Conservation (phyloP, 75 land plant genomes). For the Pinus albicaulis region DNA sequence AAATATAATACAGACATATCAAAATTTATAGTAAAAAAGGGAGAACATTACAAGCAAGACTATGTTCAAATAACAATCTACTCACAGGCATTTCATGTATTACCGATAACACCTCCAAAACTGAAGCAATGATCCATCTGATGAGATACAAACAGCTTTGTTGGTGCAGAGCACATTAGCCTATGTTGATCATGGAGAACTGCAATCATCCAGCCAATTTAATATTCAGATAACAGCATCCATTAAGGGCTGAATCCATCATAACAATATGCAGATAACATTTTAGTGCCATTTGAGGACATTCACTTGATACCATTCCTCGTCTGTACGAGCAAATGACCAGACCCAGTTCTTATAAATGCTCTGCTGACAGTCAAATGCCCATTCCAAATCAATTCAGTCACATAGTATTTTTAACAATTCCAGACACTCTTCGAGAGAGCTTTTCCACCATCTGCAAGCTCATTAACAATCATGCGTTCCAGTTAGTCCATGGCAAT, state of each 20-base stretch:
- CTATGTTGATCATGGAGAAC: background rate
- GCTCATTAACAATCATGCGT: background rate
- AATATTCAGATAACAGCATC: background rate
- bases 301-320: background rate
- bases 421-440: conserved; percentile 34
- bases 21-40: background rate
- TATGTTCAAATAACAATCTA: background rate
- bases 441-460: conserved; percentile 42
- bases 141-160: background rate
- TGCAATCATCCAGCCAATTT: background rate
- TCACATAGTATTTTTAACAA: conserved; percentile 18
- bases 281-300: background rate
- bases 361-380: background rate
- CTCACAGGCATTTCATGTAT: background rate
- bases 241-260: background rate
- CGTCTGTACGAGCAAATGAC: background rate
- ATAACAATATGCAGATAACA: background rate
- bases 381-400: background rate
- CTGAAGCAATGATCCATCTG: background rate
- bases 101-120: background rate
- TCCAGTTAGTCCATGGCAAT: background rate
- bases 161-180: background rate
- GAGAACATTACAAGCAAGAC: background rate
- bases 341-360: background rate
- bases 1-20: background rate